Evolutionary conservation across 2,329 filamentous ascomycete species (phyloP), one percentile per base, ranked within the genome.

Genomic region (Apiospora sp.): DNA sequence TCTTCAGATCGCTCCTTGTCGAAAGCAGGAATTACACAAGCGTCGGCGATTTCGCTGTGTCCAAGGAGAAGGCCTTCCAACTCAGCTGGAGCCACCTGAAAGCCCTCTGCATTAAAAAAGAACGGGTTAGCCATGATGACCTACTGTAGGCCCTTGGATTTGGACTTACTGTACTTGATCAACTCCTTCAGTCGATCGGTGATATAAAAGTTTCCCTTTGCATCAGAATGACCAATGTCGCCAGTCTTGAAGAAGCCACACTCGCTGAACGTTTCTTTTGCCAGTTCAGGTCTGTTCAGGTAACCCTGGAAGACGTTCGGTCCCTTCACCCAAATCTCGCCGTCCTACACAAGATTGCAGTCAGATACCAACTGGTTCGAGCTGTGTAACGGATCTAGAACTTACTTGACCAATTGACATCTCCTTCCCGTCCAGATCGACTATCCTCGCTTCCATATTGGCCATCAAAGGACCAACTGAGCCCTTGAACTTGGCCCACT

Each of bases 191-290:
- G 87, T 8, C 95, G 92, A 80, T 98, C 95, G 0, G 95, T 97
- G 80, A 98, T 96, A 85, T 92, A 98, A 78, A 97, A 94, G 79
- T 97, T 94, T 43, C 93, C 93, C 69, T 93, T 87, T 67, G 88
- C 84, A 79, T 97, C 94, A 78, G 93, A 90, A 75, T 93, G 91
- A 4, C 94, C 93, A 37, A 98, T 91, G 78, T 98, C 95, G 1
- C 95, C 95, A 0, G 95, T 98, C 82, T 92, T 95, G 87, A 97
- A 98, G 85, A 91, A 98, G 0, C 94, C 94, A 75, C 97, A 94
- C 0, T 85, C 76, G 2, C 92, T 93, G 74, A 96, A 90, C 0
- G 92, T 91, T 67, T 94, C 91, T 2, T 85, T 86, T 3, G 94
- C 94, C 3, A 92, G 90, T 74, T 92, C 89, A 0, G 90, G 88